Percentiles rank a stretch among this genome's conserved stretches.
Conservation (phyloP, 2,329 filamentous ascomycete genomes). For the Mariannaea sp. region DNA sequence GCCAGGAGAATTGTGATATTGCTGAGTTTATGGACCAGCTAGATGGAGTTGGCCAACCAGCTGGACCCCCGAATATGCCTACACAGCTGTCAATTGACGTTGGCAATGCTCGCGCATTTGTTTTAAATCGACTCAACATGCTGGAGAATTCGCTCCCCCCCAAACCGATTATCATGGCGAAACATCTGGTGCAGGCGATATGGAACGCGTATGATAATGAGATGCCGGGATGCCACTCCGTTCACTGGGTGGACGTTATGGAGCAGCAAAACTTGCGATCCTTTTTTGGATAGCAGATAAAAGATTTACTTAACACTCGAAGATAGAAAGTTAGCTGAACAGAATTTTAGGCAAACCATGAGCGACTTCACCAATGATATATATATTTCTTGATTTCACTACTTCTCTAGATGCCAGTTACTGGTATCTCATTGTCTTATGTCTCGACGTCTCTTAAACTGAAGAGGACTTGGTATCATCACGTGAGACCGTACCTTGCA, state of each 20-base stretch:
- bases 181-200: constrained; percentile 46
- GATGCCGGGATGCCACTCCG: constrained; percentile 37
- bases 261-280: constrained; percentile 41
- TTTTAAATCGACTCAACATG: constrained; percentile 45
- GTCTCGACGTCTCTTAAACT: too few species aligned
- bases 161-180: constrained; percentile 48
- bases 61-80: constrained; percentile 20
- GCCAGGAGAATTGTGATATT: constrained; percentile 15
- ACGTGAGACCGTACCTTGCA: not conserved
- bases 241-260: constrained; percentile 53
- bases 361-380: not conserved
- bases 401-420: too few species aligned
- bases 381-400: not conserved
- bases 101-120: constrained; percentile 45
- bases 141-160: constrained; percentile 48
- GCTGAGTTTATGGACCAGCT: constrained; percentile 17
- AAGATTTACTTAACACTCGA: not conserved
- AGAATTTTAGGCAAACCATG: not conserved
- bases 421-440: too few species aligned
- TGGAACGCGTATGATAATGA: constrained; percentile 50
- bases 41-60: constrained; percentile 10
- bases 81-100: constrained; percentile 43
- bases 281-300: constrained; percentile 39
- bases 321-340: not conserved
- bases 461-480: too few species aligned